phyloP scores from a whole-genome alignment of 305 asterid genomes.

The Fraxinus sp. region DNA sequence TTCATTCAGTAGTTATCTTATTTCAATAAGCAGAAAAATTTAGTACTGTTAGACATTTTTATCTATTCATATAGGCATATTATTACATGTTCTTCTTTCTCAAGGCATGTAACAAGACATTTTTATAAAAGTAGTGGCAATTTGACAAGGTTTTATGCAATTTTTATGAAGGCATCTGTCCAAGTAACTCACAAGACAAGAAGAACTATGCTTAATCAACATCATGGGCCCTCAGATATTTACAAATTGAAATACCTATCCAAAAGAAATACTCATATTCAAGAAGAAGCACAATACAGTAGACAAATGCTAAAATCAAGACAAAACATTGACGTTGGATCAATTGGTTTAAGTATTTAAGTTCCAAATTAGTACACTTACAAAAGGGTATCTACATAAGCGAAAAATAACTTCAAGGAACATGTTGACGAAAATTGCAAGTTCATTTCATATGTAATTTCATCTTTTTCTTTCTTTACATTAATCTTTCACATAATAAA shows the following conservation, averaged over 20 bases:
- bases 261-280: not conserved
- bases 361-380: not conserved
- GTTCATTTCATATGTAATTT: slow-evolving; percentile 22
- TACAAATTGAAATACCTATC: not conserved
- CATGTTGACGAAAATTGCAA: not conserved
- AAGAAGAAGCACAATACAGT: not conserved
- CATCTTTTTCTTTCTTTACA: slow-evolving; percentile 34
- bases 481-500: slow-evolving; percentile 29
- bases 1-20: not conserved
- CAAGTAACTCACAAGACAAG: not conserved
- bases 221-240: not conserved
- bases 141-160: not conserved
- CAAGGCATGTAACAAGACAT: not conserved
- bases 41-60: not conserved
- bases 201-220: not conserved
- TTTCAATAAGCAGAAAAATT: not conserved
- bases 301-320: not conserved
- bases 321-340: not conserved
- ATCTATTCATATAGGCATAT: not conserved
- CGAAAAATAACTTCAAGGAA: not conserved
- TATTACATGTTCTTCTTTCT: not conserved
- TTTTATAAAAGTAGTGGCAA: not conserved
- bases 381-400: not conserved
- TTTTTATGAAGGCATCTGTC: not conserved
- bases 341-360: not conserved